Evolutionary conservation across 331 rosid species (phyloP).

Genomic region (Cydonia oblonga): DNA sequence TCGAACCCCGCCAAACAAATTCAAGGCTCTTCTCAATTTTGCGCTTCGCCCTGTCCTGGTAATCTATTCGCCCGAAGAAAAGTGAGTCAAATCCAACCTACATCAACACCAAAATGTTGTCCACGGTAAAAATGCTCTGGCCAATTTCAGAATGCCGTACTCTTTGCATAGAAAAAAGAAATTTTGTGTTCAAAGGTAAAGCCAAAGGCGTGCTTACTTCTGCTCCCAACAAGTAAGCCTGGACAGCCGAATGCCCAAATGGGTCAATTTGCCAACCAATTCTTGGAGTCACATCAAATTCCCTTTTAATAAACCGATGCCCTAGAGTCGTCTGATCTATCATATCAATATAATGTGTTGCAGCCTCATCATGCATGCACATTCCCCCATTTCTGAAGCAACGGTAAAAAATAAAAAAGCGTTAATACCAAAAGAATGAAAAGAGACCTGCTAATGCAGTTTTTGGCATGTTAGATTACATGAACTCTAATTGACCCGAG

Average conservation of each 20-base stretch:
- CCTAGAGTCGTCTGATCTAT: conserved; percentile 98
- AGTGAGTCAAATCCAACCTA: conserved; percentile 92
- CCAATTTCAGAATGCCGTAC: not conserved
- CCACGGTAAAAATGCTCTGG: not conserved
- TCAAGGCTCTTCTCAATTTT: conserved; percentile 75
- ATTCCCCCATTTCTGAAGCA: conserved; percentile 78
- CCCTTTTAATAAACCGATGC: conserved; percentile 60
- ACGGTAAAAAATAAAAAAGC: not conserved
- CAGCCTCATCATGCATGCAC: conserved; percentile 96
- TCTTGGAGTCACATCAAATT: conserved; percentile 64
- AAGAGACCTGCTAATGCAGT: not conserved
- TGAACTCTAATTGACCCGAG: conserved; percentile 82
- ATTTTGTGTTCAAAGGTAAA: not conserved
- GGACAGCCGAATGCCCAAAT: conserved; percentile 94
- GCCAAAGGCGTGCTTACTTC: conserved; percentile 33
- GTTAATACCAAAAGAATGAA: not conserved
- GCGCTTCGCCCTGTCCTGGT: conserved; percentile 84
- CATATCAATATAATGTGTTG: conserved; percentile 82
- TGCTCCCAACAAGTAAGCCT: conserved; percentile 87
- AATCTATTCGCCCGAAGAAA: conserved; percentile 75
- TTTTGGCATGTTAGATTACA: conserved; percentile 26
- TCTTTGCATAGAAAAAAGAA: not conserved
- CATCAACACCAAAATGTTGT: conserved; percentile 18
- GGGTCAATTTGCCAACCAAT: conserved; percentile 99
- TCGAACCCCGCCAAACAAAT: conserved; percentile 91